Percentiles rank a stretch among this genome's conserved stretches.
Evolutionary conservation across 2,329 filamentous ascomycete species (phyloP).

Genomic region (Colletotrichum chlorophyti): DNA sequence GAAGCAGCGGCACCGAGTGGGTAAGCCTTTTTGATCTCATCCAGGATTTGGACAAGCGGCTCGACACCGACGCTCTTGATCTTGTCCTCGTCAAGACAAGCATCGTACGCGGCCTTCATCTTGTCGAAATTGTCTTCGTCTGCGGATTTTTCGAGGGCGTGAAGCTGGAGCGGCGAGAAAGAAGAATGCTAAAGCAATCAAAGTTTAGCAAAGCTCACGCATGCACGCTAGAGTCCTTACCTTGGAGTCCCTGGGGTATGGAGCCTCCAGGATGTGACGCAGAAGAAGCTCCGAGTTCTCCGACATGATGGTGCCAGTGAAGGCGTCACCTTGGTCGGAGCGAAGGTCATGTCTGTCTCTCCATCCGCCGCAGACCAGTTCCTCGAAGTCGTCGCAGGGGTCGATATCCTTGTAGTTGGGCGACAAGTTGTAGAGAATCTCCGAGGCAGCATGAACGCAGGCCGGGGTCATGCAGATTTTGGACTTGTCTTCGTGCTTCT

Average conservation of each 20-base stretch:
- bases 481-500: constrained; percentile 8
- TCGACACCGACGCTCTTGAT: constrained; percentile 61
- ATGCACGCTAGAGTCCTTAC: constrained; percentile 34
- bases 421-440: constrained; percentile 37
- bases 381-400: constrained; percentile 73
- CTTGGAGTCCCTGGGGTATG: constrained; percentile 52
- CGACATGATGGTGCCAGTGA: constrained; percentile 66
- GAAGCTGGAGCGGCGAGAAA: constrained; percentile 52
- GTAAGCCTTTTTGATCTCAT: constrained; percentile 37
- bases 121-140: constrained; percentile 71
- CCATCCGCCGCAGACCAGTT: constrained; percentile 73
- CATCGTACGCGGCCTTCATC: constrained; percentile 67
- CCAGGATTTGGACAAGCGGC: constrained; percentile 64
- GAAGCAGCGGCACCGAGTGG: constrained; percentile 33
- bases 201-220: constrained; percentile 15
- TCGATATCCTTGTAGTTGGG: constrained; percentile 65
- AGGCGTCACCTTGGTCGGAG: constrained; percentile 66
- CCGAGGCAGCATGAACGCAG: constrained; percentile 39
- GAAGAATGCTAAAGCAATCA: constrained; percentile 49
- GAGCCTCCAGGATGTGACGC: constrained; percentile 67
- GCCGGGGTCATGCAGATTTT: constrained; percentile 35
- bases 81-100: constrained; percentile 68
- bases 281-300: constrained; percentile 66
- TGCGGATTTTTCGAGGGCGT: constrained; percentile 43
- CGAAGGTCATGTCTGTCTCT: constrained; percentile 68